Evolutionary conservation across 179 eudicot species (phyloP), one percentile per base, ranked within the genome.

Genomic region (Vitellaria paradoxa): DNA sequence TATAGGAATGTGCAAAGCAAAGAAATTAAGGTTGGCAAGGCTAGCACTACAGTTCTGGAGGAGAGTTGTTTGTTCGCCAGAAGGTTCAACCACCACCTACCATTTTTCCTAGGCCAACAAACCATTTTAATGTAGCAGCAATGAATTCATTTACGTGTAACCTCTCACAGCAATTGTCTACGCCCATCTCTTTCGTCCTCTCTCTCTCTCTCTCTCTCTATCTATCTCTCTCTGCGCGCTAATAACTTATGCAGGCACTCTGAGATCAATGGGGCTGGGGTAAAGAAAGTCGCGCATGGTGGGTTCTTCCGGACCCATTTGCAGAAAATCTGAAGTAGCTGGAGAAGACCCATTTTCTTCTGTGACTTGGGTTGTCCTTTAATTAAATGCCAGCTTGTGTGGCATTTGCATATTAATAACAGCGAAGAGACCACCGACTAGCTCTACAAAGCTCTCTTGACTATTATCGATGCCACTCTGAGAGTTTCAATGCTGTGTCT

Each of bases 71-170:
- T 64, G 57, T 76, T 82, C 78, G 53, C 72, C 74, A 5, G 85
- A 83, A 74, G 88, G 89, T 87, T 85, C 88, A 89, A 87, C 90
- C 66, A 89, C 92, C 87, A 85, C 85, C 92, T 52, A 89, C 84
- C 80, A 75, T 74, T 76, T 82, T 70, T 70, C 78, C 78, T 73
- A 71, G 76, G 21, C 75, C 82, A 87, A 78, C 88, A 71, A 81
- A 80, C 77, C 68, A 64, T 84, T 82, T 89, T 81, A 89, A 84
- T 85, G 89, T 37, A 63, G 80, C 84, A 80, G 37, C 37, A 30
- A 80, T 78, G 42, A 70, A 77, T 83, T 77, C 81, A 62, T 77
- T 56, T 79, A 8, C 7, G 30, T 61, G 30, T 57, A 4, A 57
- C 21, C 21, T 17, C 24, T 46, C 15, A 12, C 13, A 6, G 59